Evolutionary conservation across 2,329 filamentous ascomycete genomes (phyloP).

Genomic region (Stemphylium beticola): DNA sequence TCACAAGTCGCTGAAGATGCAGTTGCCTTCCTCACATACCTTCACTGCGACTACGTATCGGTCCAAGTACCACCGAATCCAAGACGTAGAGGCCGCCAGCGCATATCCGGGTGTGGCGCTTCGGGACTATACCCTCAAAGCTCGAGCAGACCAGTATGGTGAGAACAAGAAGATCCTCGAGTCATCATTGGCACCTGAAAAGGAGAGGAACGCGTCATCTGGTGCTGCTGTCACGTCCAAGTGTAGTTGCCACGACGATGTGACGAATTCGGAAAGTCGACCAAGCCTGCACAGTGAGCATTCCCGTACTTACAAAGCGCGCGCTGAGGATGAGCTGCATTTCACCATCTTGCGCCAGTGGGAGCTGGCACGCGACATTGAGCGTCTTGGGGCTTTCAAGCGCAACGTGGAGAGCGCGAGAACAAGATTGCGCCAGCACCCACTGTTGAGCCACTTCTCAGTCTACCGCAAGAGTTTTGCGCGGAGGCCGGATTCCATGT

Average conservation of each 20-base stretch:
- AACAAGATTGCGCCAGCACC: not conserved
- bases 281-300: not conserved
- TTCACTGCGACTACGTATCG: not conserved
- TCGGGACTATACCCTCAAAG: not conserved
- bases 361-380: constrained; percentile 7
- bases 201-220: not conserved
- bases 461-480: not conserved
- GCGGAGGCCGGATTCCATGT: not conserved
- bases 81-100: not conserved
- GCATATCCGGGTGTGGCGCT: not conserved
- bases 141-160: not conserved
- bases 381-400: not conserved
- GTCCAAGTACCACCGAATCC: not conserved
- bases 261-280: not conserved
- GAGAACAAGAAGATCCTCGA: not conserved
- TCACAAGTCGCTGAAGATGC: not conserved
- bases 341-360: not conserved
- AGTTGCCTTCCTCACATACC: not conserved
- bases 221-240: not conserved
- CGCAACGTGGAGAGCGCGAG: not conserved
- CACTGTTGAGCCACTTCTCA: not conserved
- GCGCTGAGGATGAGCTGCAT: not conserved
- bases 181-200: not conserved
- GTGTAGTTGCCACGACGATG: not conserved
- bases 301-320: not conserved